Percentiles rank a stretch among this genome's conserved stretches.
Conservation (phyloP, 345 rosid genomes). For the Arabis hirsuta region DNA sequence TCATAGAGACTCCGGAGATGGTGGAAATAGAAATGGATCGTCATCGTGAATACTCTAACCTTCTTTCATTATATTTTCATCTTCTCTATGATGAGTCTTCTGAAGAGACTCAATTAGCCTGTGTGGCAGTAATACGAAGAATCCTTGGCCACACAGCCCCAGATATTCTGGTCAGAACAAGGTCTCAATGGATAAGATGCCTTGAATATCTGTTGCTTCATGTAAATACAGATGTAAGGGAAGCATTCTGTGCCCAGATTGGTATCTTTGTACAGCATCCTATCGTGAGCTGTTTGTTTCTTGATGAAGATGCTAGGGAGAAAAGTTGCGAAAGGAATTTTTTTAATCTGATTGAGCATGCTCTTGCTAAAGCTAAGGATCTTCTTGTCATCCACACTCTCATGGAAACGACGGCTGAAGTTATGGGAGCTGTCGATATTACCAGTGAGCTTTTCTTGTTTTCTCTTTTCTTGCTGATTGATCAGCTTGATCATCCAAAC, state of each 20-base stretch:
- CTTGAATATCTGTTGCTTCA: slow-evolving; percentile 65
- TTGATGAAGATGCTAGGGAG: slow-evolving; percentile 44
- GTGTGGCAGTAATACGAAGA: slow-evolving; percentile 67
- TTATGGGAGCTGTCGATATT: slow-evolving; percentile 75
- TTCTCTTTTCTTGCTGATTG: slow-evolving; percentile 75
- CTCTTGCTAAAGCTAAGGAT: slow-evolving; percentile 65
- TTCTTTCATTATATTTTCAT: slow-evolving; percentile 62
- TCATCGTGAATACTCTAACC: slow-evolving; percentile 49
- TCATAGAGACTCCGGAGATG: slow-evolving; percentile 44
- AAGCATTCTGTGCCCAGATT: slow-evolving; percentile 83
- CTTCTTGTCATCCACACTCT: slow-evolving; percentile 74
- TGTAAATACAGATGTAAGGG: slow-evolving; percentile 73
- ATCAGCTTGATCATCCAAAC: slow-evolving; percentile 82
- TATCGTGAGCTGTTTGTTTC: slow-evolving; percentile 60
- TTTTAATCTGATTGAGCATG: slow-evolving; percentile 60
- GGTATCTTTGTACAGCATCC: slow-evolving; percentile 60
- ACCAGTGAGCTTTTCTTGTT: slow-evolving; percentile 65
- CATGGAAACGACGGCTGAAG: slow-evolving; percentile 72
- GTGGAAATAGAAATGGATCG: slow-evolving; percentile 44
- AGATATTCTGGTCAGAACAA: slow-evolving; percentile 55
- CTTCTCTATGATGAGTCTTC: slow-evolving; percentile 74
- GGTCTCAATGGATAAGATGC: slow-evolving; percentile 73
- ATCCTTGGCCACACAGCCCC: slow-evolving; percentile 65
- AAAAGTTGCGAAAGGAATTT: slow-evolving; percentile 55
- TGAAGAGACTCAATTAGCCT: slow-evolving; percentile 86